phyloP scores from a whole-genome alignment of 2,329 filamentous ascomycete species.

The Arthrobotrys megalospora region DNA sequence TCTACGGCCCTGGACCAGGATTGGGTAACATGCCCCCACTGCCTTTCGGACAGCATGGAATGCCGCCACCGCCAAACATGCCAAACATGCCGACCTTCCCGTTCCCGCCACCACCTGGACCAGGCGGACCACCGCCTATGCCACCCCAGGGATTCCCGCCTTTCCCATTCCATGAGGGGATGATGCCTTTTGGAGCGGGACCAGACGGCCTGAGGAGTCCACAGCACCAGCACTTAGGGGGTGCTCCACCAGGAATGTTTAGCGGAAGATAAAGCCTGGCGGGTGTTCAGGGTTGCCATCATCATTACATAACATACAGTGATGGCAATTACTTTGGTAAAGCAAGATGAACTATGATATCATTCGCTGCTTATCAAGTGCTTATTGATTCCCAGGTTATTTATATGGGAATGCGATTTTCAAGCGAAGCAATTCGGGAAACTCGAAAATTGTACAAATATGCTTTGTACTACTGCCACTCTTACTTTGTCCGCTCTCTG shows the following conservation, averaged over 20 bases:
- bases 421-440: constrained; percentile 10
- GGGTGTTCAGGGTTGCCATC: constrained; percentile 7
- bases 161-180: constrained; percentile 56
- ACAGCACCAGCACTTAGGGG: constrained; percentile 53
- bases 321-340: not conserved
- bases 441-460: constrained; percentile 27
- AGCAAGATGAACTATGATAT: constrained; percentile 13
- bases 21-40: constrained; percentile 55
- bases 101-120: constrained; percentile 47
- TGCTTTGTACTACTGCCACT: constrained; percentile 15
- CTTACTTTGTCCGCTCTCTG: not conserved
- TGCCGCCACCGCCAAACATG: constrained; percentile 57
- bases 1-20: constrained; percentile 52
- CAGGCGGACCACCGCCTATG: constrained; percentile 41
- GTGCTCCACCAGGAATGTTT: constrained; percentile 56
- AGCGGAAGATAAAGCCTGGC: constrained; percentile 40
- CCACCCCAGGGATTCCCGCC: constrained; percentile 45
- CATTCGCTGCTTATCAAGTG: constrained; percentile 4
- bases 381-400: constrained; percentile 32
- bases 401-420: constrained; percentile 25
- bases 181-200: constrained; percentile 52
- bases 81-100: constrained; percentile 55
- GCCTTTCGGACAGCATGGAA: constrained; percentile 57
- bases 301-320: constrained; percentile 3
- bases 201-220: constrained; percentile 57